These are phyloP conservation scores for Ambrosia hybrid DNA, from an alignment of 140 eudicot genomes.

Conservation along the genomic window DNA sequence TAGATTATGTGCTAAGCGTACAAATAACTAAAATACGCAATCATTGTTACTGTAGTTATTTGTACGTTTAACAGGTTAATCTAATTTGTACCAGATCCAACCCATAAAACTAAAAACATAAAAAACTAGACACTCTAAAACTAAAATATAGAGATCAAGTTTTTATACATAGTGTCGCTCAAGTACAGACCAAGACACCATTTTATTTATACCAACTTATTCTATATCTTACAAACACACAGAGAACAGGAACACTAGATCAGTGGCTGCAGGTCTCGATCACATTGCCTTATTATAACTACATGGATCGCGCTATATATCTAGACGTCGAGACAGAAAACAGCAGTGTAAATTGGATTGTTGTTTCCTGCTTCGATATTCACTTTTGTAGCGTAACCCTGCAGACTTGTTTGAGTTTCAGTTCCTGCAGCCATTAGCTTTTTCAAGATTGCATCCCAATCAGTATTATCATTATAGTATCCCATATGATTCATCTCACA, in stretches of 20 bases:
- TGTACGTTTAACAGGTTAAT: too few species aligned
- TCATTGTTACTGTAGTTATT: too few species aligned
- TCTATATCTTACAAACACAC: background rate
- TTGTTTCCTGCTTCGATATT: background rate
- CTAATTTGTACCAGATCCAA: too few species aligned
- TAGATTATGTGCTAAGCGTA: too few species aligned
- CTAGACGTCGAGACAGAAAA: constrained; percentile 1
- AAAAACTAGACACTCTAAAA: too few species aligned
- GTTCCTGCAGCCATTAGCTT: background rate
- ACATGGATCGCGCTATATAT: background rate
- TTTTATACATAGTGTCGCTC: background rate
- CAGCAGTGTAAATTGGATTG: background rate
- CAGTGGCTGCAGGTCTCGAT: background rate
- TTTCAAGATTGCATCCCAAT: background rate
- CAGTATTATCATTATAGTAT: background rate
- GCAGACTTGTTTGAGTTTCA: background rate
- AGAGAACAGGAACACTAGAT: background rate
- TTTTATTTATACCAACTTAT: background rate
- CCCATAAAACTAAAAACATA: too few species aligned
- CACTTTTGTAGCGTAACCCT: constrained; percentile 7
- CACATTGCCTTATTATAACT: background rate
- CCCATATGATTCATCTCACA: constrained; percentile 22
- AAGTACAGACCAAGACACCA: background rate
- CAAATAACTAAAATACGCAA: too few species aligned
- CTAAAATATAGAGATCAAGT: too few species aligned